phyloP scores from a whole-genome alignment of 2,329 filamentous ascomycete species.

The Curvularia eragrostidis region DNA sequence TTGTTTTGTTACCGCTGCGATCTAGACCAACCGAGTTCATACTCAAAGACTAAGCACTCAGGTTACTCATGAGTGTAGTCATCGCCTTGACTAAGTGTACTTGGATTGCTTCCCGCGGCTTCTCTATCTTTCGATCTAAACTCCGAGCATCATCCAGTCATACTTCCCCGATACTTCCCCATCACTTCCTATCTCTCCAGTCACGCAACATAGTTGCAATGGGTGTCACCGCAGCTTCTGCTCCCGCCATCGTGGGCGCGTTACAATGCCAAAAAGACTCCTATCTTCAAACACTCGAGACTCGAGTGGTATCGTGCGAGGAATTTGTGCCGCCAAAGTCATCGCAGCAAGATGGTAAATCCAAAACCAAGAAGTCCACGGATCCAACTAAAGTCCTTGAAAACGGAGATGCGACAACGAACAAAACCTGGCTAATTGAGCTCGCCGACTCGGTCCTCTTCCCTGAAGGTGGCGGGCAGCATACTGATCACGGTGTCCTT shows the following conservation, averaged over 20 bases:
- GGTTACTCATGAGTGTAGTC: constrained; percentile 13
- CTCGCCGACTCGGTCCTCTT: constrained; percentile 44
- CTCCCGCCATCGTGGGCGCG: constrained; percentile 40
- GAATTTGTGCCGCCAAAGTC: constrained; percentile 35
- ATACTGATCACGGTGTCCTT: constrained; percentile 41
- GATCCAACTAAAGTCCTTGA: constrained; percentile 28
- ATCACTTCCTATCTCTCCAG: background rate
- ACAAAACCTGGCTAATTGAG: constrained; percentile 40
- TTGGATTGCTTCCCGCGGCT: constrained; percentile 18
- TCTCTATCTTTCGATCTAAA: constrained; percentile 16
- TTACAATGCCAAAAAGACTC: constrained; percentile 43
- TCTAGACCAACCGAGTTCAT: background rate
- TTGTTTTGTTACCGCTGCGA: background rate
- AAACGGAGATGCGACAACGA: constrained; percentile 14
- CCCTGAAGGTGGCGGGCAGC: constrained; percentile 45
- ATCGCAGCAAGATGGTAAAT: constrained; percentile 27
- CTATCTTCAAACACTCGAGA: constrained; percentile 40
- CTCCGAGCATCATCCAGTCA: constrained; percentile 13
- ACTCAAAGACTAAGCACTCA: background rate
- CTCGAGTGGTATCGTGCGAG: constrained; percentile 41
- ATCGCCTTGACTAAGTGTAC: constrained; percentile 21
- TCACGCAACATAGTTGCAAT: constrained; percentile 17
- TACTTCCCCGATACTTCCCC: background rate
- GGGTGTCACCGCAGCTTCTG: constrained; percentile 21
- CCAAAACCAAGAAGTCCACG: constrained; percentile 37